phyloP scores from a whole-genome alignment of 345 rosid genomes.

The Eucalyptus brandiana region DNA sequence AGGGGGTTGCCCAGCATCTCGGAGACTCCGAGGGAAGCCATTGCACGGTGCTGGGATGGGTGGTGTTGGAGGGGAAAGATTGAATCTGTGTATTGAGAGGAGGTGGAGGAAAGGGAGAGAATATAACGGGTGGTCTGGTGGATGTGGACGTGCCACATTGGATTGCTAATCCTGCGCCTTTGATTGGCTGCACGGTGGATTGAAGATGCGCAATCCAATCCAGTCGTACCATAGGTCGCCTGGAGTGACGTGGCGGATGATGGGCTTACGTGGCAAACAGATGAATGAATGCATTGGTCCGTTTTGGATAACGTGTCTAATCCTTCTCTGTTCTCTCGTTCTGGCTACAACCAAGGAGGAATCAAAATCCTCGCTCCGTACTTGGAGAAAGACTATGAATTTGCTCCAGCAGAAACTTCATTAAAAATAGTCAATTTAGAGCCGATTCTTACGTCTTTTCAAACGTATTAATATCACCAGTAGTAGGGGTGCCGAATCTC shows the following conservation, averaged over 20 bases:
- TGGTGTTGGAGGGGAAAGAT: not conserved
- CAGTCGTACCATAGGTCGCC: conserved; percentile 32
- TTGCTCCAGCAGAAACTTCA: not conserved
- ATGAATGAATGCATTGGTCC: not conserved
- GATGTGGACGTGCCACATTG: conserved; percentile 33
- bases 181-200: conserved; percentile 18
- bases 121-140: conserved; percentile 58
- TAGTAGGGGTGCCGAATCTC: not conserved
- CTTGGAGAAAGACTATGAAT: not conserved
- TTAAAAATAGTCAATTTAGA: not conserved
- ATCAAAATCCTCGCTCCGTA: not conserved
- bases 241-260: conserved; percentile 36
- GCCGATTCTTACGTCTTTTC: not conserved
- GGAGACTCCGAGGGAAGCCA: conserved; percentile 69
- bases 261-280: conserved; percentile 22
- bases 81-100: not conserved
- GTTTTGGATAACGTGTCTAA: conserved; percentile 34
- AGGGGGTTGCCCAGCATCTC: conserved; percentile 78
- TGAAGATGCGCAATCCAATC: conserved; percentile 43
- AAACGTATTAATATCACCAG: not conserved
- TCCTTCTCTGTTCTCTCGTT: not conserved
- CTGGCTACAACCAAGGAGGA: not conserved
- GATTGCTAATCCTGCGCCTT: conserved; percentile 5
- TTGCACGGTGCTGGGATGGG: not conserved
- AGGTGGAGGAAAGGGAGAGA: not conserved